These are phyloP conservation scores for Boechera stricta DNA, from an alignment of 345 rosid genomes.

Conservation along the genomic window DNA sequence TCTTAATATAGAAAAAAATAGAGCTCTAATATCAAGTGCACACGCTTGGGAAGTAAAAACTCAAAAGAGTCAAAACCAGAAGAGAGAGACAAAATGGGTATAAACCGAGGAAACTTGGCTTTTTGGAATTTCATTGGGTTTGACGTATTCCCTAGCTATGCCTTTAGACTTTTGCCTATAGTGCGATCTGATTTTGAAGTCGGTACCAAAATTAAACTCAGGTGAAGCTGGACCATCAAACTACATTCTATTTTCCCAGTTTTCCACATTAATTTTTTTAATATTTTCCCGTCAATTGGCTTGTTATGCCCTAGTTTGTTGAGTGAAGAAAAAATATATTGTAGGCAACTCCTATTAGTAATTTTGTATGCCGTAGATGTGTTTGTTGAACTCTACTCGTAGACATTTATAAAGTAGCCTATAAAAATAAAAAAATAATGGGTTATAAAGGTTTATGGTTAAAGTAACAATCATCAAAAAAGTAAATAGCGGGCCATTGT, in stretches of 20 bases:
- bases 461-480: too few species aligned
- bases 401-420: not conserved
- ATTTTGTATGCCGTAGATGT: not conserved
- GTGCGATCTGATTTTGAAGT: constrained; percentile 48
- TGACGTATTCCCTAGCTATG: constrained; percentile 28
- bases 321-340: not conserved
- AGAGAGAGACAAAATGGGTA: constrained; percentile 48
- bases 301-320: constrained; percentile 13
- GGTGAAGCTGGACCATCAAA: constrained; percentile 42
- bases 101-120: constrained; percentile 46
- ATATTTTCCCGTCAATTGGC: not conserved
- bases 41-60: constrained; percentile 47
- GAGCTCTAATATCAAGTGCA: constrained; percentile 43
- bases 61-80: constrained; percentile 43
- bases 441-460: too few species aligned
- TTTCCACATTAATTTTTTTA: constrained; percentile 28
- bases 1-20: not conserved
- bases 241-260: constrained; percentile 39
- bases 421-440: not conserved
- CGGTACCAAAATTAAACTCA: constrained; percentile 40
- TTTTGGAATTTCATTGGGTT: constrained; percentile 37
- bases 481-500: too few species aligned
- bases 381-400: not conserved
- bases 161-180: constrained; percentile 37
- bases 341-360: constrained; percentile 10